Conservation (phyloP, 1,284 basidiomycete genomes). For the Cryptococcus maquisensis region DNA sequence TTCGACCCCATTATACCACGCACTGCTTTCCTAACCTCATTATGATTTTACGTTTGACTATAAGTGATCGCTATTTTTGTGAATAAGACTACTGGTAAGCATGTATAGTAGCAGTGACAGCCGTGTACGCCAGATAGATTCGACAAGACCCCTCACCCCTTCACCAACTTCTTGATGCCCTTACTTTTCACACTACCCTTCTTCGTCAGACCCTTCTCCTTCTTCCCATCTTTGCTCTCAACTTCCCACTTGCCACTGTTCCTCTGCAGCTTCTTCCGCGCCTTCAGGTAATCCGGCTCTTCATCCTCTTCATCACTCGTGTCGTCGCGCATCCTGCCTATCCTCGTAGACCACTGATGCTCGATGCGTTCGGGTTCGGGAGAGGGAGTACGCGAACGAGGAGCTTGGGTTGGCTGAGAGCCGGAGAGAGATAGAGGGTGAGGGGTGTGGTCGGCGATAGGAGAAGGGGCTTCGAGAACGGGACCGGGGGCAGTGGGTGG, state of each 20-base stretch:
- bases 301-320: constrained; percentile 39
- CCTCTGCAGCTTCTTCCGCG: constrained; percentile 30
- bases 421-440: too few species aligned
- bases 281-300: constrained; percentile 36
- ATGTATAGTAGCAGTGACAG: too few species aligned
- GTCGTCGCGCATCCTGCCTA: constrained; percentile 42
- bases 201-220: constrained; percentile 12
- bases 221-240: constrained; percentile 5
- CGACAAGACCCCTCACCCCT: too few species aligned
- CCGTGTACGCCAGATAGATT: too few species aligned
- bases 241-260: constrained; percentile 33
- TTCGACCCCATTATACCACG: too few species aligned
- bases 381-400: constrained; percentile 5
- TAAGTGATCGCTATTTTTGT: too few species aligned
- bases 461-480: constrained; percentile 1
- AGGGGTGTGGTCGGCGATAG: not conserved
- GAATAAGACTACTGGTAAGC: too few species aligned
- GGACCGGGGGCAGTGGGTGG: constrained; percentile 5
- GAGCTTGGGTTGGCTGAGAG: not conserved
- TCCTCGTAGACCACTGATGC: constrained; percentile 38
- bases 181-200: constrained; percentile 16
- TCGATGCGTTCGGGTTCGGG: constrained; percentile 13
- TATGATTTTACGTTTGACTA: too few species aligned
- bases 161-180: not conserved
- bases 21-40: too few species aligned